Base-by-base conservation (phyloP, 2,329 filamentous ascomycete species). In the Diaporthe longicolla region DNA sequence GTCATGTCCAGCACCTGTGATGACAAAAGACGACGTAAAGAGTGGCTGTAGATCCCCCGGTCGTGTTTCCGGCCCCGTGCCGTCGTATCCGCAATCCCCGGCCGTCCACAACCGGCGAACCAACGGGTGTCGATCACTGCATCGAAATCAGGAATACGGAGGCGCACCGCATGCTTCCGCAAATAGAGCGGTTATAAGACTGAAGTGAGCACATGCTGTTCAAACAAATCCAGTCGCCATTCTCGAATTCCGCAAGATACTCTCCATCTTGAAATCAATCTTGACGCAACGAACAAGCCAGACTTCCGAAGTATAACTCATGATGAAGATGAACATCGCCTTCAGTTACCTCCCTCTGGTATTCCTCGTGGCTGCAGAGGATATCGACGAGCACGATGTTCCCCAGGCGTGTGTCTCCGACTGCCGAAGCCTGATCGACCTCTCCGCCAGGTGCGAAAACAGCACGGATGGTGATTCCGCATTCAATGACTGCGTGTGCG, bases 21-120 rank as follows among this genome's bases (percentile, higher is more conserved):
- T 40, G n/a, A 26, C 35, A 61, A 26, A 26, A 26, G 21, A 24
- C n/a, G 13, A 26, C 11, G 7, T 3, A 11, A 9, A 61, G 35
- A 15, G 57, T 26, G 57, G 35, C 57, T 43, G 57, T 61, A 21
- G 5, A 24, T 21, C 17, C 15, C 21, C 35, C 3, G 17, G 21
- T 7, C 32, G 35, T 24, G 21, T n/a, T 61, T 61, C 29, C 37
- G 58, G n/a, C 57, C 29, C 58, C 24, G 58, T 43, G 58, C 58
- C 58, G 58, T 45, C 58, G 43, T 61, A 43, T 61, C 58, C 58
- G 58, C n/a, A 43, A 45, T 61, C 58, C 58, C 58, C 58, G 37
- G 58, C 35, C 58, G 37, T 29, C 32, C 37, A 19, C 58, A 45
- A n/a, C 21, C 7, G 37, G 58, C 37, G 21, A 43, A 61, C 37